Conservation (phyloP, 495 filamentous ascomycete species). For the Penicillium taxi region DNA sequence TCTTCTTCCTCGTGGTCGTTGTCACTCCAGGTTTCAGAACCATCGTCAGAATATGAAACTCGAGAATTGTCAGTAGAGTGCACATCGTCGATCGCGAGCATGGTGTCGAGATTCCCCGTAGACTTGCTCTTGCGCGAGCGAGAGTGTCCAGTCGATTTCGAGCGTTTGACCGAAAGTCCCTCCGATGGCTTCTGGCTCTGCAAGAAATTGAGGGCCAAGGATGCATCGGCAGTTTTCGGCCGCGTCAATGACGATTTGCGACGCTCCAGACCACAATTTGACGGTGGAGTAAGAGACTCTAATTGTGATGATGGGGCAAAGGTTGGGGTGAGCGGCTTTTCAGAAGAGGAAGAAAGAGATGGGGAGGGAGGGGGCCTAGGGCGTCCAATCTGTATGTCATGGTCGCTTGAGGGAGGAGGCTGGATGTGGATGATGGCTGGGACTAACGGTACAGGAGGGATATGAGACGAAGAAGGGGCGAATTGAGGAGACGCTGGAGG, state of each 20-base stretch:
- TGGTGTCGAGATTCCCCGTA: constrained; percentile 20
- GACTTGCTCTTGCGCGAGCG: constrained; percentile 32
- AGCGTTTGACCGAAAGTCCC: constrained; percentile 24
- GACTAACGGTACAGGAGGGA: constrained; percentile 16
- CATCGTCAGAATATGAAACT: constrained; percentile 28
- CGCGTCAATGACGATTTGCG: no score
- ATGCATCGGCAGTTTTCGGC: constrained; percentile 48
- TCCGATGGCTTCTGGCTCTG: constrained; percentile 10
- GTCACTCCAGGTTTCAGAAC: constrained; percentile 24
- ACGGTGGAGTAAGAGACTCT: constrained; percentile 51
- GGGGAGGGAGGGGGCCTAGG: no score
- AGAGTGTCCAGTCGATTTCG: constrained; percentile 31
- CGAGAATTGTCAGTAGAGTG: constrained; percentile 22
- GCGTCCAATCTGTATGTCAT: constrained; percentile 57
- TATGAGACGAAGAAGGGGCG: constrained; percentile 16
- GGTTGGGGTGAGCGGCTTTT: constrained; percentile 58
- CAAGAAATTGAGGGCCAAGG: constrained; percentile 31
- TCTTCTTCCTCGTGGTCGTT: constrained; percentile 13
- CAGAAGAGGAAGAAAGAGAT: constrained; percentile 66
- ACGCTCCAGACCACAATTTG: no score
- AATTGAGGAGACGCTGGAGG: constrained; percentile 33
- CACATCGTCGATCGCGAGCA: constrained; percentile 21
- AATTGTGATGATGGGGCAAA: constrained; percentile 37
- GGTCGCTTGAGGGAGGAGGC: constrained; percentile 47
- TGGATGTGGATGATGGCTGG: constrained; percentile 15